Conservation (phyloP, 192 early-diverging fungal species). For the Entrophospora sp. region DNA sequence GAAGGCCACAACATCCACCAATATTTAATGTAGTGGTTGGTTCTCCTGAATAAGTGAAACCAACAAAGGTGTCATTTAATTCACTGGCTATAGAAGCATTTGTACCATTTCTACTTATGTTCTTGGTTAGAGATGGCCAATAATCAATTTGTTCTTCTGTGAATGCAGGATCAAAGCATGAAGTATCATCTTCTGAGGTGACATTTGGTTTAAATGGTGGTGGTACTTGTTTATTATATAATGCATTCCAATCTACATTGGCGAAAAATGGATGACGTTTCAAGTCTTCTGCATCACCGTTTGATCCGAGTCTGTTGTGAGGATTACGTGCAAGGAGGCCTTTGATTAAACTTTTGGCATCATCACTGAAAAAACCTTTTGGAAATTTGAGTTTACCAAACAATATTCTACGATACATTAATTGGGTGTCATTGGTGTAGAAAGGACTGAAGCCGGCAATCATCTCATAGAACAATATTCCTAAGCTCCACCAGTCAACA, state of each 20-base stretch:
- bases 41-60: slow-evolving; percentile 22
- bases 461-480: slow-evolving; percentile 70
- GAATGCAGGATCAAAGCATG: slow-evolving; percentile 18
- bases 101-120: slow-evolving; percentile 14
- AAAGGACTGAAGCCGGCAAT: slow-evolving; percentile 65
- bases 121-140: slow-evolving; percentile 13
- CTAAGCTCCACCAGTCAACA: slow-evolving; percentile 80
- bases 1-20: background rate
- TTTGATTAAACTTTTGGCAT: slow-evolving; percentile 24
- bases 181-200: slow-evolving; percentile 18
- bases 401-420: slow-evolving; percentile 67
- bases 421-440: slow-evolving; percentile 50
- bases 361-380: slow-evolving; percentile 17
- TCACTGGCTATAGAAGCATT: slow-evolving; percentile 3
- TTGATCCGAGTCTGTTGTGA: slow-evolving; percentile 48
- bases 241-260: slow-evolving; percentile 54
- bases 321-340: slow-evolving; percentile 51
- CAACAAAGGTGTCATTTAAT: slow-evolving; percentile 1
- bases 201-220: slow-evolving; percentile 47
- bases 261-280: slow-evolving; percentile 66
- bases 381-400: slow-evolving; percentile 42
- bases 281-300: slow-evolving; percentile 53
- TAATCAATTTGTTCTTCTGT: slow-evolving; percentile 18
- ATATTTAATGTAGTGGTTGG: background rate
- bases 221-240: slow-evolving; percentile 51